Conservation (phyloP, 2,329 filamentous ascomycete species). For the Aureobasidium sp. region DNA sequence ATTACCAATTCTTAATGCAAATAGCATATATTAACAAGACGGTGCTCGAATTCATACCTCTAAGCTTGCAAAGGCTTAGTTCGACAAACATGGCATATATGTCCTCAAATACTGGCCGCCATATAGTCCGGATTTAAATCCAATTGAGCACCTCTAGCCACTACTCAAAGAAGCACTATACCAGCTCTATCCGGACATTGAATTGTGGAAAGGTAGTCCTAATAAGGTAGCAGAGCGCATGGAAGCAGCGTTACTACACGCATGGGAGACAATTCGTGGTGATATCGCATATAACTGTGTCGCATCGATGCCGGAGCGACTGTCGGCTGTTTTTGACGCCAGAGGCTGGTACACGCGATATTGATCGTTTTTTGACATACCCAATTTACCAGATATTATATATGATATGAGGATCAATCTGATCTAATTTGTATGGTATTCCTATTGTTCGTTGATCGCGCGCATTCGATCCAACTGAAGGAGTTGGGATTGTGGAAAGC, state of each 20-base stretch:
- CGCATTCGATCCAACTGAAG: background rate
- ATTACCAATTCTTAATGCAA: background rate
- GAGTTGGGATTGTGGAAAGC: background rate
- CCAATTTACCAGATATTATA: background rate
- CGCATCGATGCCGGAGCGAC: background rate
- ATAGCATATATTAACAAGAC: background rate
- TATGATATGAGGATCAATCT: background rate
- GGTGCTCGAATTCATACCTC: background rate
- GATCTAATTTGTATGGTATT: background rate
- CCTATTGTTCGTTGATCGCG: background rate
- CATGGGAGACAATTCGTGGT: background rate
- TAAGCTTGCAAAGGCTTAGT: background rate
- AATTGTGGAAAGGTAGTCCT: background rate
- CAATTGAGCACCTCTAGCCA: constrained; percentile 3
- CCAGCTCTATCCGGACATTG: background rate
- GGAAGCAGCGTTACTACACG: background rate
- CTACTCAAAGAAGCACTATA: constrained; percentile 4
- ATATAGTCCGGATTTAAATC: background rate
- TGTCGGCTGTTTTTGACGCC: background rate
- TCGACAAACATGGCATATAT: background rate
- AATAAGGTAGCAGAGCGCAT: background rate
- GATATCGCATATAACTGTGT: background rate
- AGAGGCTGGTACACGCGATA: background rate
- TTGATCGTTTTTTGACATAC: background rate
- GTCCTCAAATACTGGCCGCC: background rate